A percentile compares a stretch with the other conserved stretches of the same genome.
These are phyloP conservation scores for Amanita thiersii DNA, from an alignment of 768 basidiomycete species.

Conservation along the genomic window DNA sequence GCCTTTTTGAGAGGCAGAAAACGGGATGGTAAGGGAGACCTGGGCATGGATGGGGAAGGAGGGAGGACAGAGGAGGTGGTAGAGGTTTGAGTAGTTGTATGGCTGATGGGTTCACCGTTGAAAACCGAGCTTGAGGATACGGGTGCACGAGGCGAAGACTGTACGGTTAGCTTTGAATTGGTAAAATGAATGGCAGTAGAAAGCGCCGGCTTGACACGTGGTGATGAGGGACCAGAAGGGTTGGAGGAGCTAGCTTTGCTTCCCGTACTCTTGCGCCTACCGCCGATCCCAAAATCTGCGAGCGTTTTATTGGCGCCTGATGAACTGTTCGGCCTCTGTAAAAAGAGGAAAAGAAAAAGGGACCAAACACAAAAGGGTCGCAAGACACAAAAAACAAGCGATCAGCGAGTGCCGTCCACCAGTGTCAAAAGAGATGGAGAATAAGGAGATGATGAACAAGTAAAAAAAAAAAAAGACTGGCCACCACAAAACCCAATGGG, in stretches of 20 bases:
- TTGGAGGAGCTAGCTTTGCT: constrained; percentile 17
- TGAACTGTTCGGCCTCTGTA: constrained; percentile 22
- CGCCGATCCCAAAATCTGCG: constrained; percentile 20
- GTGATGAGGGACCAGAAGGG: constrained; percentile 9
- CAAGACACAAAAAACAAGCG: neutral
- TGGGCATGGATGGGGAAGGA: constrained; percentile 8
- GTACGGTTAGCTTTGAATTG: neutral
- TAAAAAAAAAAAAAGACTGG: neutral
- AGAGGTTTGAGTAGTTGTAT: neutral
- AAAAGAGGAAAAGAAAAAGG: neutral
- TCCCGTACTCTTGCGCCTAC: constrained; percentile 26
- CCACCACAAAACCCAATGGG: too few species aligned
- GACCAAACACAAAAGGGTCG: neutral
- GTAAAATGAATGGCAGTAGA: constrained; percentile 7
- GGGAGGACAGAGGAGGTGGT: constrained; percentile 7
- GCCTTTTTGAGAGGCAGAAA: constrained; percentile 9
- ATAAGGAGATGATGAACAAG: neutral
- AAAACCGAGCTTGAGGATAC: constrained; percentile 1
- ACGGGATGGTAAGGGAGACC: constrained; percentile 1
- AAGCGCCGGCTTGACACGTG: constrained; percentile 1
- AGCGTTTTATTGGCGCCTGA: constrained; percentile 14
- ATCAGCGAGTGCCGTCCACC: neutral
- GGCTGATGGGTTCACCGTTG: constrained; percentile 4
- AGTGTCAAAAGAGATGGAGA: neutral
- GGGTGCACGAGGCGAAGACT: neutral